phyloP scores from a whole-genome alignment of 169 alveolate species.

The Plasmodium cynomolgi region DNA sequence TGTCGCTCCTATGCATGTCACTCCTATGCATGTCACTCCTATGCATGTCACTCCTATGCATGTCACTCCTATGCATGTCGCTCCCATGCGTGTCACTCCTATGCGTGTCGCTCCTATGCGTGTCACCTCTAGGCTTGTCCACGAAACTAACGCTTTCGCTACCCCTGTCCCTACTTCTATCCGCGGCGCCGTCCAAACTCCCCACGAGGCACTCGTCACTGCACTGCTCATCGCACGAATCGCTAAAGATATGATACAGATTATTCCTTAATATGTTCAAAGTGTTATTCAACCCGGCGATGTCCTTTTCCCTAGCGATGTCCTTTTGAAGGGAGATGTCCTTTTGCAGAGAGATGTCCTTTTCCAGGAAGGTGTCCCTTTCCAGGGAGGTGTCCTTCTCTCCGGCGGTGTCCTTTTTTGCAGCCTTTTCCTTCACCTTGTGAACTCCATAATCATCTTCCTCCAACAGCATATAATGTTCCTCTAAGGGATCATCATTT shows the following conservation, averaged over 20 bases:
- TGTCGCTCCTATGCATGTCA: background rate
- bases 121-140: background rate
- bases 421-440: background rate
- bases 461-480: background rate
- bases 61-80: background rate
- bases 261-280: constrained; percentile 42
- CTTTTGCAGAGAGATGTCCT: background rate
- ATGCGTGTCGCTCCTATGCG: background rate
- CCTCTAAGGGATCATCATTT: background rate
- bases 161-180: background rate
- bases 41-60: background rate
- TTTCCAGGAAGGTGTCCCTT: constrained; percentile 15
- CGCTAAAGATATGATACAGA: constrained; percentile 25
- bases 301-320: background rate
- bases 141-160: background rate
- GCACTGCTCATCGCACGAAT: constrained; percentile 5
- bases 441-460: background rate
- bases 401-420: background rate
- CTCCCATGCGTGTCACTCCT: background rate
- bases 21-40: background rate
- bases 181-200: background rate
- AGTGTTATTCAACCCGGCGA: constrained; percentile 23
- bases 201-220: background rate
- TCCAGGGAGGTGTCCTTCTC: background rate
- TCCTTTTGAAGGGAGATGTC: background rate